phyloP scores from a whole-genome alignment of 2,329 filamentous ascomycete species.

The Sporothrix brasiliensis region DNA sequence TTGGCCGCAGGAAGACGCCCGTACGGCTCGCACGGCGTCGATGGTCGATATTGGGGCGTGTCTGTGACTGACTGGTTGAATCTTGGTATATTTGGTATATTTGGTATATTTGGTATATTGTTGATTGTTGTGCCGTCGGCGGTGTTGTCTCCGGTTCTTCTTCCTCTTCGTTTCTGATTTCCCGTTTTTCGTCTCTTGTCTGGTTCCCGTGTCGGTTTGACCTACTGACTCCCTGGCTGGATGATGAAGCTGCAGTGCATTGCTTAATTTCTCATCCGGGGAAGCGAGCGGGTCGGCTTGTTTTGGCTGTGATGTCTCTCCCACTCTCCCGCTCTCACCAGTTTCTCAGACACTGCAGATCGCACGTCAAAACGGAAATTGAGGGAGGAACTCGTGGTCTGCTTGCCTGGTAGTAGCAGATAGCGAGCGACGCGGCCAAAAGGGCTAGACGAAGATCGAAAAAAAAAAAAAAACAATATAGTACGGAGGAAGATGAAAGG shows the following conservation, averaged over 20 bases:
- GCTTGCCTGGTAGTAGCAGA: constrained; percentile 10
- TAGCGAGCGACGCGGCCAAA: neutral
- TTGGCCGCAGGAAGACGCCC: constrained; percentile 3
- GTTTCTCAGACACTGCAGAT: constrained; percentile 15
- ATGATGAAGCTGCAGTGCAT: constrained; percentile 7
- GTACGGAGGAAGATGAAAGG: neutral
- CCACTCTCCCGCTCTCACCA: neutral
- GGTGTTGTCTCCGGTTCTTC: constrained; percentile 15
- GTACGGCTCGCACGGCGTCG: constrained; percentile 22
- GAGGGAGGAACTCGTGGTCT: neutral
- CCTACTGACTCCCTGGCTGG: neutral
- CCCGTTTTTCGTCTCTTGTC: neutral
- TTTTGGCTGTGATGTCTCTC: constrained; percentile 17
- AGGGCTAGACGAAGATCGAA: neutral
- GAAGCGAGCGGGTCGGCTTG: constrained; percentile 19
- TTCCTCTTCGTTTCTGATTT: neutral
- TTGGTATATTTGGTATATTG: neutral
- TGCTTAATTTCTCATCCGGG: constrained; percentile 16
- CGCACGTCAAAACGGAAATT: neutral
- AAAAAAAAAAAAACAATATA: neutral
- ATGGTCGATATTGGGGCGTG: constrained; percentile 5
- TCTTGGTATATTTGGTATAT: neutral
- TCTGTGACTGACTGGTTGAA: constrained; percentile 9
- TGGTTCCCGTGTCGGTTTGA: neutral
- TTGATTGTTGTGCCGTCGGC: neutral